A percentile compares a stretch with the other conserved stretches of the same genome.
Evolutionary conservation across 2,329 filamentous ascomycete genomes (phyloP).

Genomic region (Colletotrichum limetticola): DNA sequence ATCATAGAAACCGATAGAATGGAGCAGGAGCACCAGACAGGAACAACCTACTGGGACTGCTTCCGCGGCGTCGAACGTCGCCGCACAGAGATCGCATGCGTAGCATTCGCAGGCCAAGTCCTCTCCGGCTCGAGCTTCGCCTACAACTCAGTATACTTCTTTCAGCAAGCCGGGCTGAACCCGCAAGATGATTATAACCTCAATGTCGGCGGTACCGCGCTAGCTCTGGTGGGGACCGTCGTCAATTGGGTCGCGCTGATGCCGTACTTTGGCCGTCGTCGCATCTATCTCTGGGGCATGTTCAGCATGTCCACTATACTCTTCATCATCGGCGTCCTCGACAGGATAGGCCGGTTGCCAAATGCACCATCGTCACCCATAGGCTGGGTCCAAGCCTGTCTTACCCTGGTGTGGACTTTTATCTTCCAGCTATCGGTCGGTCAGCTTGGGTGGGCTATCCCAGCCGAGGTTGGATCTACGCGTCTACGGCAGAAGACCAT

Average conservation of each 20-base stretch:
- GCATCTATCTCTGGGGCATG: conserved; percentile 57
- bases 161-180: conserved; percentile 48
- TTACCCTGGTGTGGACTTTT: conserved; percentile 37
- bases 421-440: conserved; percentile 30
- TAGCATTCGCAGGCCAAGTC: conserved; percentile 43
- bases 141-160: conserved; percentile 53
- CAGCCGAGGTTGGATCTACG: conserved; percentile 45
- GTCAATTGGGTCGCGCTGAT: conserved; percentile 53
- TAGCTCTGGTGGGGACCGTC: conserved; percentile 55
- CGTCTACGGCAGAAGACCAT: conserved; percentile 46
- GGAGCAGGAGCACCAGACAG: conserved; percentile 45
- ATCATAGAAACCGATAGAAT: conserved; percentile 54
- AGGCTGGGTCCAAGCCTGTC: conserved; percentile 43
- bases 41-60: conserved; percentile 51
- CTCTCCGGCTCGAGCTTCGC: conserved; percentile 44
- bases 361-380: conserved; percentile 48
- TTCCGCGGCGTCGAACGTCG: conserved; percentile 52
- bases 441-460: conserved; percentile 38
- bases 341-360: conserved; percentile 41
- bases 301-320: conserved; percentile 50
- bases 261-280: conserved; percentile 55
- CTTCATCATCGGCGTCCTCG: conserved; percentile 55
- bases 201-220: conserved; percentile 51
- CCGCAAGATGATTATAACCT: conserved; percentile 46
- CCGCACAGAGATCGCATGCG: conserved; percentile 47